These are phyloP conservation scores for Fusarium falciforme DNA, from an alignment of 2,329 filamentous ascomycete species.

Conservation along the genomic window DNA sequence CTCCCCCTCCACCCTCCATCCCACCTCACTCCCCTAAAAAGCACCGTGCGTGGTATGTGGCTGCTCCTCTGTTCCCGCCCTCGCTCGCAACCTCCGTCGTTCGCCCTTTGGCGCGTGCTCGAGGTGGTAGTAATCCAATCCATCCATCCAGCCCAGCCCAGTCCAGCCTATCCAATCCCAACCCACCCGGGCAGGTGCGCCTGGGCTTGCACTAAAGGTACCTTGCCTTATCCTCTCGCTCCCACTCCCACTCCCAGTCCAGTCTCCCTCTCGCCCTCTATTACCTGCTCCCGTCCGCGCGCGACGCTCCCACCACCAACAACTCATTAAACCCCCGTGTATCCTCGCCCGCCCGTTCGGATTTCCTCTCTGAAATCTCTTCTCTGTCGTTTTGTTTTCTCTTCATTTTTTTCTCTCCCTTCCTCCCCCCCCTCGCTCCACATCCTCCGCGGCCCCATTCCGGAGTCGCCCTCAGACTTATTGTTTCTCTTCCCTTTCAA, in stretches of 20 bases:
- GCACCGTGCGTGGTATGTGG: constrained; percentile 46
- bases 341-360: constrained; percentile 41
- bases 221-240: constrained; percentile 33
- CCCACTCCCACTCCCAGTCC: constrained; percentile 8
- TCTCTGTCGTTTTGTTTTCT: constrained; percentile 47
- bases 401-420: constrained; percentile 44
- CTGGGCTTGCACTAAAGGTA: constrained; percentile 28
- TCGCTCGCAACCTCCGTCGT: constrained; percentile 25
- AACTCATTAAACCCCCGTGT: constrained; percentile 50
- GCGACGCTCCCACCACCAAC: constrained; percentile 42
- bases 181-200: constrained; percentile 33
- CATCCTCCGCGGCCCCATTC: constrained; percentile 48
- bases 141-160: not conserved
- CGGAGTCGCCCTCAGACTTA: constrained; percentile 43
- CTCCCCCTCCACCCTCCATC: constrained; percentile 32
- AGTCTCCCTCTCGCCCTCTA: constrained; percentile 32
- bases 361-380: constrained; percentile 46
- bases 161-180: constrained; percentile 23
- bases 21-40: constrained; percentile 36
- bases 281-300: constrained; percentile 30
- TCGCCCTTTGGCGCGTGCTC: constrained; percentile 40
- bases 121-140: constrained; percentile 13
- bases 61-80: constrained; percentile 35
- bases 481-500: constrained; percentile 43
- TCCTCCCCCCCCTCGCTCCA: constrained; percentile 45